Conservation (phyloP, 2,329 filamentous ascomycete genomes). For the Colletotrichum scovillei region DNA sequence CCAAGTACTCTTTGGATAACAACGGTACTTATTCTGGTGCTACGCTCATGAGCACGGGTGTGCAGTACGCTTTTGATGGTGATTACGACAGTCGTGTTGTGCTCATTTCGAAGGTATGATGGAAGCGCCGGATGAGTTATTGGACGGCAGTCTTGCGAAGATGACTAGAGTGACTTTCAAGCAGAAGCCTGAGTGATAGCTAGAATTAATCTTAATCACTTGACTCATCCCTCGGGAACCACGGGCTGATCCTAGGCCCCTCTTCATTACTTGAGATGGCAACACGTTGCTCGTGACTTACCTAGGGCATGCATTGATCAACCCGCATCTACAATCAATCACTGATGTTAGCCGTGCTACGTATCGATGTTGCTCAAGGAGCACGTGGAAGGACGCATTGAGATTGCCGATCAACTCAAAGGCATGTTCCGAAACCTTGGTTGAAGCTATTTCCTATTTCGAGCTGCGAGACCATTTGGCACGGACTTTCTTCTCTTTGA, state of each 20-base stretch:
- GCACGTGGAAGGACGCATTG: too few relatives aligned
- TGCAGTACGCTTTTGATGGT: conserved; percentile 62
- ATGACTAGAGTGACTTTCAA: not conserved
- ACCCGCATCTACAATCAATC: too few relatives aligned
- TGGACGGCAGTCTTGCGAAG: not conserved
- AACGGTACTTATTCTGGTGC: conserved; percentile 65
- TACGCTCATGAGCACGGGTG: conserved; percentile 71
- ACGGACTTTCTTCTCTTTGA: too few relatives aligned
- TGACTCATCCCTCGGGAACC: not conserved
- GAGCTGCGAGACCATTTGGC: too few relatives aligned
- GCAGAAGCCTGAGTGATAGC: not conserved
- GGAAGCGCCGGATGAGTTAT: not conserved
- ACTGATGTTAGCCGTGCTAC: too few relatives aligned
- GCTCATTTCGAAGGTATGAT: conserved; percentile 59
- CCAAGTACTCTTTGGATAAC: conserved; percentile 62
- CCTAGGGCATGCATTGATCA: too few relatives aligned
- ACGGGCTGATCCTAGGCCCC: not conserved
- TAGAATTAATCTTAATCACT: not conserved
- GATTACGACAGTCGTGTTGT: conserved; percentile 70
- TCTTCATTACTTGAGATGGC: too few relatives aligned
- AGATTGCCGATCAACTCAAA: too few relatives aligned
- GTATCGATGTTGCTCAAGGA: too few relatives aligned
- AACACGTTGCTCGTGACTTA: too few relatives aligned
- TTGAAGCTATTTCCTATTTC: too few relatives aligned
- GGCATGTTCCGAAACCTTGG: too few relatives aligned